Conservation (phyloP, 495 filamentous ascomycete genomes). For the Cenococcum geophilum region DNA sequence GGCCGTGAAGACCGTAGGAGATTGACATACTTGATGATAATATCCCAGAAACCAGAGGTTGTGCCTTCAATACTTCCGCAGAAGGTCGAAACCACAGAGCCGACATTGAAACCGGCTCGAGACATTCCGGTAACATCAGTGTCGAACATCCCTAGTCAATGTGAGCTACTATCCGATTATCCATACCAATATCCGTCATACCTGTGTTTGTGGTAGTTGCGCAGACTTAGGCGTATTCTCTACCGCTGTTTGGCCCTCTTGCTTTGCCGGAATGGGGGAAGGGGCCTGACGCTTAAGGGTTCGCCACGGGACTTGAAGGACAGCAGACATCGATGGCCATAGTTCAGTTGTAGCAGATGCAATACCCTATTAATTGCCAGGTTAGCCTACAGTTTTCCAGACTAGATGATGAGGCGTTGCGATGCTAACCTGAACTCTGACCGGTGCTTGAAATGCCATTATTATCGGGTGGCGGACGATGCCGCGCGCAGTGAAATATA, state of each 20-base stretch:
- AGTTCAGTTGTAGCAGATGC: conserved; percentile 48
- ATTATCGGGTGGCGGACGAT: conserved; percentile 2
- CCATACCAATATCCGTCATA: not conserved
- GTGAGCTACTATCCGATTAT: not conserved
- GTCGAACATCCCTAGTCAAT: conserved; percentile 3
- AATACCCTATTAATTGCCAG: conserved; percentile 28
- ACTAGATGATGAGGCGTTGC: not conserved
- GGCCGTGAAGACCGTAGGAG: not conserved
- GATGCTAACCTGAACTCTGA: conserved; percentile 27
- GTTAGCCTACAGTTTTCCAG: conserved; percentile 5
- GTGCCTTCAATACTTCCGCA: conserved; percentile 11
- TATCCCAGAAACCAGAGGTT: conserved; percentile 20
- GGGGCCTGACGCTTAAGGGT: conserved; percentile 20
- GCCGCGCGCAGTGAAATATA: not conserved
- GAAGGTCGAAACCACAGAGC: conserved; percentile 16
- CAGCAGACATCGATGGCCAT: conserved; percentile 51
- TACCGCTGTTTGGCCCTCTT: not conserved
- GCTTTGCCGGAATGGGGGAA: not conserved
- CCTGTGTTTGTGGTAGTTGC: conserved; percentile 5
- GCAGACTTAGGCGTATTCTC: conserved; percentile 1
- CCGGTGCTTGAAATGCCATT: conserved; percentile 29
- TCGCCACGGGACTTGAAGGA: conserved; percentile 44
- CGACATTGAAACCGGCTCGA: conserved; percentile 20
- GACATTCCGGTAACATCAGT: conserved; percentile 13
- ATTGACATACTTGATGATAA: conserved; percentile 18